These are phyloP conservation scores for Aspergillus fumigatiaffinis DNA, from an alignment of 2,329 filamentous ascomycete species.

Conservation along the genomic window DNA sequence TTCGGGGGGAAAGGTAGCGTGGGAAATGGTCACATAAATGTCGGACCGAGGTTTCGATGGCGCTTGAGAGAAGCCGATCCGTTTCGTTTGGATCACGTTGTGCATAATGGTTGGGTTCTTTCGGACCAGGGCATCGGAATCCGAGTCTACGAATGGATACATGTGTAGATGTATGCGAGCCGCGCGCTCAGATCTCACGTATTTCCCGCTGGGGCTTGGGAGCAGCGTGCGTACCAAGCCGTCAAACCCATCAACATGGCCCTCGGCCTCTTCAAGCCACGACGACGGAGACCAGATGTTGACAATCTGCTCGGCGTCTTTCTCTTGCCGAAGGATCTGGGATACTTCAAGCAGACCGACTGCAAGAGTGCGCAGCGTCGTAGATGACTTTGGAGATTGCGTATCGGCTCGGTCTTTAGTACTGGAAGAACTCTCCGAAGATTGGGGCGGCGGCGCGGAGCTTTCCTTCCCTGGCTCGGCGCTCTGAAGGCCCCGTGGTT, in stretches of 20 bases:
- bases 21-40: conserved; percentile 84
- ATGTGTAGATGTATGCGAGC: conserved; percentile 77
- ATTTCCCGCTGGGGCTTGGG: conserved; percentile 68
- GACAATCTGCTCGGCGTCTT: conserved; percentile 71
- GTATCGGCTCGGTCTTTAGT: conserved; percentile 22
- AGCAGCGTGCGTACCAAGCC: conserved; percentile 69
- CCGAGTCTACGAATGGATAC: conserved; percentile 70
- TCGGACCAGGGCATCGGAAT: conserved; percentile 77
- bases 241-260: conserved; percentile 65
- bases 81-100: conserved; percentile 72
- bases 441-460: conserved; percentile 25
- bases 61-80: conserved; percentile 90
- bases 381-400: conserved; percentile 30
- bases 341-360: conserved; percentile 76
- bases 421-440: conserved; percentile 28
- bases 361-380: conserved; percentile 65
- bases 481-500: conserved; percentile 27
- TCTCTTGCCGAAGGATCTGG: conserved; percentile 64
- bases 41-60: conserved; percentile 86
- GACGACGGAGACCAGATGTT: conserved; percentile 69
- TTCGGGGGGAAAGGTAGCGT: conserved; percentile 69
- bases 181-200: conserved; percentile 66
- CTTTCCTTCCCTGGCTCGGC: conserved; percentile 29
- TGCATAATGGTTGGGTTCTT: conserved; percentile 84
- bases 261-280: conserved; percentile 54